Percentiles rank a stretch among this genome's conserved stretches.
Evolutionary conservation across 2,329 filamentous ascomycete species (phyloP).

Genomic region (Aschersonia sp.): DNA sequence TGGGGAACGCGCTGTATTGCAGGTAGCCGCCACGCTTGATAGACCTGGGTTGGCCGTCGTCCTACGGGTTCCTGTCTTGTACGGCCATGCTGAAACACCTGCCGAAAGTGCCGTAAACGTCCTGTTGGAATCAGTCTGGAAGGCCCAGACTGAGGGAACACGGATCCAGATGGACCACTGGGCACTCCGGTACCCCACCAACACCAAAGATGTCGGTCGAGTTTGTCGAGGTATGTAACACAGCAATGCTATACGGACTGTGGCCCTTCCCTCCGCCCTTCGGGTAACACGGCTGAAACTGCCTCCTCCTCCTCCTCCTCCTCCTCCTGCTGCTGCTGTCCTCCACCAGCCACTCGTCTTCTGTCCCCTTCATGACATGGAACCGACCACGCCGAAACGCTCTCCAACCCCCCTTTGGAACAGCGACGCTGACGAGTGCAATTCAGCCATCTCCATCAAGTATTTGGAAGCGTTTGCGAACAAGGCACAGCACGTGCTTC

Average conservation of each 20-base stretch:
- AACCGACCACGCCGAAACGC: background rate
- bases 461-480: constrained; percentile 39
- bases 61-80: constrained; percentile 70
- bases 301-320: background rate
- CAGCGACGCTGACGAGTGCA: background rate
- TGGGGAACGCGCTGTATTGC: constrained; percentile 50
- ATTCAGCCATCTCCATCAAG: constrained; percentile 51
- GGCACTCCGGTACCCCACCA: constrained; percentile 72
- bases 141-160: constrained; percentile 48
- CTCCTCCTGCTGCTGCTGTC: background rate
- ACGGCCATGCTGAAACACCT: constrained; percentile 57
- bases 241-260: background rate
- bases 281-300: background rate
- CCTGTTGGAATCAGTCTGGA: constrained; percentile 63
- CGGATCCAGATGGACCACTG: constrained; percentile 74
- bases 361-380: too few relatives aligned
- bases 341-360: too few relatives aligned
- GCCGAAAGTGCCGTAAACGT: constrained; percentile 73
- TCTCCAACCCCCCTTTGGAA: background rate
- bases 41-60: constrained; percentile 48
- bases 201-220: constrained; percentile 72
- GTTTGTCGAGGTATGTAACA: constrained; percentile 49
- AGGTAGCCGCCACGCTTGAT: constrained; percentile 33
- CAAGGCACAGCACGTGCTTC: constrained; percentile 38
- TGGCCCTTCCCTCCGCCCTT: background rate